phyloP scores from a whole-genome alignment of 345 rosid genomes.

The rapeseed (Brassica napus) region DNA sequence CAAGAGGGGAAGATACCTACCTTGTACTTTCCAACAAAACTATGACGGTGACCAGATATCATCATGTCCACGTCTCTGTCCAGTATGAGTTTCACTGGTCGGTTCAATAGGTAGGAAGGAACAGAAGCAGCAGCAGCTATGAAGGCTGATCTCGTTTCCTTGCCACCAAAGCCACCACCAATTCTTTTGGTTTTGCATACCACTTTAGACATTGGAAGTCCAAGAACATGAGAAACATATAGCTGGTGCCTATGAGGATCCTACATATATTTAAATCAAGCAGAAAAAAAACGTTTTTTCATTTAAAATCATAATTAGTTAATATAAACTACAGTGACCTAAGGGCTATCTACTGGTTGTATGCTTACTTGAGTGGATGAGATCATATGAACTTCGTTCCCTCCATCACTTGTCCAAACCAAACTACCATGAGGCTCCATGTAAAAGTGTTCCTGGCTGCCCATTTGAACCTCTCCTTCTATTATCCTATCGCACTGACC shows the following conservation, averaged over 20 bases:
- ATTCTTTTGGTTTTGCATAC: conserved; percentile 89
- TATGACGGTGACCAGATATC: conserved; percentile 91
- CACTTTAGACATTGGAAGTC: conserved; percentile 92
- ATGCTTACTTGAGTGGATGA: conserved; percentile 91
- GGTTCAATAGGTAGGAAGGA: conserved; percentile 78
- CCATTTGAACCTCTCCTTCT: conserved; percentile 77
- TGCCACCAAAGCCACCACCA: conserved; percentile 99
- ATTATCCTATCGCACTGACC: conserved; percentile 71
- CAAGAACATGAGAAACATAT: conserved; percentile 81
- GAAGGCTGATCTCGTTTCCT: conserved; percentile 88
- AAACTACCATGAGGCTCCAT: conserved; percentile 84
- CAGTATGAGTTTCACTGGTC: conserved; percentile 77
- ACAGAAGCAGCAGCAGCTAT: conserved; percentile 85
- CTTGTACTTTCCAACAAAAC: conserved; percentile 95
- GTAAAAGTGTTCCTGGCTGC: conserved; percentile 98
- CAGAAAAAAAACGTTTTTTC: neutral
- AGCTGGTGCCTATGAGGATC: conserved; percentile 97
- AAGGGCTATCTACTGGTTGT: neutral
- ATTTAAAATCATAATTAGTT: neutral
- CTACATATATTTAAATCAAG: conserved; percentile 46
- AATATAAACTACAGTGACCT: conserved; percentile 6
- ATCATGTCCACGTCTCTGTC: conserved; percentile 96
- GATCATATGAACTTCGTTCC: conserved; percentile 91
- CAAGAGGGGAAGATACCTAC: conserved; percentile 54
- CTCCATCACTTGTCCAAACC: conserved; percentile 86